Conservation (phyloP, 306 rosid species). For the Corylus heterophylla region DNA sequence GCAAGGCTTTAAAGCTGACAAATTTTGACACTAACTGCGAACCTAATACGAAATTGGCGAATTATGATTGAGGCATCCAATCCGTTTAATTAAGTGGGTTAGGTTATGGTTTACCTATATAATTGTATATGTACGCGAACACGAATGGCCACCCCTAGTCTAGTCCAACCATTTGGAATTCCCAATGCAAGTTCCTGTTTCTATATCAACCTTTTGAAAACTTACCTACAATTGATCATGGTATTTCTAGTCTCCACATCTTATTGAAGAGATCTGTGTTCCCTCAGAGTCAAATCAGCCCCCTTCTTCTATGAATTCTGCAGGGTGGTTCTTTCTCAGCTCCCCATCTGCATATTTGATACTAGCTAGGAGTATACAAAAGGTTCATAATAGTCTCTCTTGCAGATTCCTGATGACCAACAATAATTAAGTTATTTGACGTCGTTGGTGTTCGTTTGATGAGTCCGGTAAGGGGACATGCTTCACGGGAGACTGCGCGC, state of each 20-base stretch:
- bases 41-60: too few species aligned
- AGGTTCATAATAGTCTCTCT: constrained; percentile 44
- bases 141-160: too few species aligned
- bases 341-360: constrained; percentile 44
- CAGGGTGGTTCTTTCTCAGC: constrained; percentile 44
- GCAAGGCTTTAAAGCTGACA: neutral
- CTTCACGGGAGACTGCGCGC: constrained; percentile 61
- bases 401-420: constrained; percentile 27
- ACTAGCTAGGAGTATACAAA: constrained; percentile 37
- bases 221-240: neutral
- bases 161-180: neutral
- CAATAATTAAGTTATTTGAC: neutral
- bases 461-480: constrained; percentile 43
- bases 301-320: constrained; percentile 39
- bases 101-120: too few species aligned
- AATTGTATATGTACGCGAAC: too few species aligned
- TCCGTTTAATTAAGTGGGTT: too few species aligned
- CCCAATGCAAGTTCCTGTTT: neutral
- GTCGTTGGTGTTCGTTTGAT: constrained; percentile 45
- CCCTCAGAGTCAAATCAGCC: neutral
- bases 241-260: neutral
- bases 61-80: too few species aligned
- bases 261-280: neutral
- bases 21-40: too few species aligned
- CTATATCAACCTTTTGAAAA: neutral